Conservation (phyloP, 2,329 filamentous ascomycete genomes). For the Erysiphe pulchra region DNA sequence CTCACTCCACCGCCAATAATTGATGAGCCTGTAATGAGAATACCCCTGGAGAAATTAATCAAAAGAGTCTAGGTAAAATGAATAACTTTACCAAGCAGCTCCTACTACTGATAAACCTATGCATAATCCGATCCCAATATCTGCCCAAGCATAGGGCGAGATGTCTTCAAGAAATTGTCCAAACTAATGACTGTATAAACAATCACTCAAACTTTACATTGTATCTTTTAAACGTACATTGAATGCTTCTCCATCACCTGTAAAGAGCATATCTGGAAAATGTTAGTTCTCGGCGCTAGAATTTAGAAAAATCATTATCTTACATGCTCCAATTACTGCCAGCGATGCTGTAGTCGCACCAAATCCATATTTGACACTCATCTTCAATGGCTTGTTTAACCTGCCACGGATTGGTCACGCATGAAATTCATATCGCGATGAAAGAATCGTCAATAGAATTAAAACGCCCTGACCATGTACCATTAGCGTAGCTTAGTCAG, state of each 20-base stretch:
- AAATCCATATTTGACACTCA: slow-evolving; percentile 49
- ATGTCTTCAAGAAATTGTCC: slow-evolving; percentile 84
- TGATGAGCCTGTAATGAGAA: slow-evolving; percentile 93
- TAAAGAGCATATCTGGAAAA: slow-evolving; percentile 82
- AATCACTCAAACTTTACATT: no score
- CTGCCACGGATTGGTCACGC: no score
- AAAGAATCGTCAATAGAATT: no score
- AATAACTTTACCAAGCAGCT: slow-evolving; percentile 56
- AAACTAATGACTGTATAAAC: slow-evolving; percentile 25
- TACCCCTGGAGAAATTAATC: slow-evolving; percentile 42
- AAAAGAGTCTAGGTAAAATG: neutral
- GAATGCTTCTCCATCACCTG: slow-evolving; percentile 83
- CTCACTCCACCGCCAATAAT: slow-evolving; percentile 93
- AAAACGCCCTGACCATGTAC: neutral
- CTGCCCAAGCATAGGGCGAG: slow-evolving; percentile 85
- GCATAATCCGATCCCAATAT: slow-evolving; percentile 72
- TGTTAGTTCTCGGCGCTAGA: slow-evolving; percentile 6
- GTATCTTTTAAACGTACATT: slow-evolving; percentile 33
- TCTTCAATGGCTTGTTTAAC: slow-evolving; percentile 4
- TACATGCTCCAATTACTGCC: slow-evolving; percentile 55
- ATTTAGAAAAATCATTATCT: slow-evolving; percentile 15
- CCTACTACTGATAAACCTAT: slow-evolving; percentile 92
- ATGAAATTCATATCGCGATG: no score
- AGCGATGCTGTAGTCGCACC: slow-evolving; percentile 43
- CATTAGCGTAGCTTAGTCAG: slow-evolving; percentile 1